phyloP scores from a whole-genome alignment of 441 rosid genomes.

The Gossypium davidsonii region DNA sequence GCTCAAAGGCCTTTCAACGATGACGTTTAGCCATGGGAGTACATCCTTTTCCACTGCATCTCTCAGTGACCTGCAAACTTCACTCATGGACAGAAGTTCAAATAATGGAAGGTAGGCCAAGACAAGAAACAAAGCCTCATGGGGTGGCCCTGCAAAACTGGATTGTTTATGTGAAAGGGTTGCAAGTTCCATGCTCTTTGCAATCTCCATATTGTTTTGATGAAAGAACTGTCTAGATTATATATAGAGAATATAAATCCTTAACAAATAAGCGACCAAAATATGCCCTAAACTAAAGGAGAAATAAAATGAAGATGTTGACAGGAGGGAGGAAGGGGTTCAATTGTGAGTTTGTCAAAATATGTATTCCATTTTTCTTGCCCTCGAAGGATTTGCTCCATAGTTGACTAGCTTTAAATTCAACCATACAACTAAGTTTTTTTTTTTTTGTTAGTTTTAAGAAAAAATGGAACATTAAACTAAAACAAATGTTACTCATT shows the following conservation, averaged over 20 bases:
- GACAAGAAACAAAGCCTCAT: slow-evolving; percentile 50
- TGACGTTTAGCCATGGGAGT: slow-evolving; percentile 39
- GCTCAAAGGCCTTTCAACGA: slow-evolving; percentile 33
- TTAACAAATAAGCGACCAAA: neutral
- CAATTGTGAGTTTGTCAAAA: neutral
- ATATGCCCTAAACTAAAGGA: neutral
- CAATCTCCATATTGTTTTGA: neutral
- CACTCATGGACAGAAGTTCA: slow-evolving; percentile 41
- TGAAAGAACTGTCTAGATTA: neutral
- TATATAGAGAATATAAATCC: neutral
- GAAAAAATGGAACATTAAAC: neutral
- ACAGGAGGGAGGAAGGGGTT: slow-evolving; percentile 10
- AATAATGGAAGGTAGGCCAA: slow-evolving; percentile 52
- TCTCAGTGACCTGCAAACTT: slow-evolving; percentile 38
- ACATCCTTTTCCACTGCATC: slow-evolving; percentile 35
- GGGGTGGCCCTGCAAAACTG: slow-evolving; percentile 36
- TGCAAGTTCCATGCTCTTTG: neutral
- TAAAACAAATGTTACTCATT: no score
- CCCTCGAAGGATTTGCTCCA: neutral
- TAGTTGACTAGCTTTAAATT: neutral
- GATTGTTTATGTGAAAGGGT: neutral
- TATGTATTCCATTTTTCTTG: neutral
- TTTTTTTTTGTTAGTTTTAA: neutral
- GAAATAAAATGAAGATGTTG: slow-evolving; percentile 1
- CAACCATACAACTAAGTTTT: neutral